Evolutionary conservation across 1,284 basidiomycete species (phyloP), one percentile per base, ranked within the genome.

Genomic region (Lentinula novae-zelandiae): DNA sequence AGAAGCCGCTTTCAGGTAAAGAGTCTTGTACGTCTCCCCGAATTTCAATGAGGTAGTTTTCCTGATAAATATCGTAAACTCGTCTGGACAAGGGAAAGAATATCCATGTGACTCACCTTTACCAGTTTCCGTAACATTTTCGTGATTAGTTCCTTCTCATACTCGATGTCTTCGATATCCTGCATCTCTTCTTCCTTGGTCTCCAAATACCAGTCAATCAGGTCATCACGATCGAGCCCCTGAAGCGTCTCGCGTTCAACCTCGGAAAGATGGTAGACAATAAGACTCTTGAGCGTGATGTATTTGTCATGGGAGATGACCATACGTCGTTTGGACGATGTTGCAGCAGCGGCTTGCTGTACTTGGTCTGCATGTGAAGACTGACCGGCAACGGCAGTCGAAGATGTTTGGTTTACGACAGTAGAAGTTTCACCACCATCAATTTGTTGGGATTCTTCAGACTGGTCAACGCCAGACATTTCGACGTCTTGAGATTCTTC

Each of bases 161-260:
- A 89, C 68, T 98, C 94, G n/a, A 97, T 77, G 70, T 96, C 90
- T 60, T 96, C 94, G 13, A 95, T 82, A 53, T 89, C 87, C 64
- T 91, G 85, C 53, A 98, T 79, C 65, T 95, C 89, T 39, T 82
- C 79, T 74, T 99, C 97, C 73, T 86, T 90, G 64, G 86, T 78
- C 77, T 99, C 95, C 57, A 99, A 82, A 73, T 98, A 99, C 95
- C 95, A 97, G 72, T 97, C 93, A 63, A 97, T 89, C 51, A 99
- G 81, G 69, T 96, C 95, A 65, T 96, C 92, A 54, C 89, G 82
- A 70, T 95, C 91, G 27, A 97, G 76, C 9, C 96, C 96, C 52
- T 78, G 82, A 27, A 89, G 89, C 0, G 85, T 89, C 66, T 86
- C 83, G 8, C 84, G 81, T 77, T 99, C 97, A 6, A 88, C 76